These are phyloP conservation scores for Aureobasidium pullulans DNA, from an alignment of 2,329 filamentous ascomycete genomes.

Conservation along the genomic window DNA sequence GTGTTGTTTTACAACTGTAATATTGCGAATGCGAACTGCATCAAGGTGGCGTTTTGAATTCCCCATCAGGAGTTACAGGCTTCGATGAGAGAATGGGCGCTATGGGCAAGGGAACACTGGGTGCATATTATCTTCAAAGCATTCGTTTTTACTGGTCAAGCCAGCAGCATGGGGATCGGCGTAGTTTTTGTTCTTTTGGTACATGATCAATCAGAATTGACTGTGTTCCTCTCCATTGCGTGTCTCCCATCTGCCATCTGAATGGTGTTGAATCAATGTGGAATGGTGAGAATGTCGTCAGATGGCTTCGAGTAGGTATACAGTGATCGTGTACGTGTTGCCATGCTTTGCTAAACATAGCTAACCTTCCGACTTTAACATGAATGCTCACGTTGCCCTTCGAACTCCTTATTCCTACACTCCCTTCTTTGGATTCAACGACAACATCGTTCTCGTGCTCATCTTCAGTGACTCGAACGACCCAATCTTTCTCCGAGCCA, in stretches of 20 bases:
- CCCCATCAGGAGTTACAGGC: slow-evolving; percentile 14
- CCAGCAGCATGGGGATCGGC: not conserved
- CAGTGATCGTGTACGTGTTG: too few species aligned
- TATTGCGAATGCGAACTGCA: not conserved
- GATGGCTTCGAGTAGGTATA: too few species aligned
- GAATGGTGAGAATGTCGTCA: too few species aligned
- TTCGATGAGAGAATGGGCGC: slow-evolving; percentile 18
- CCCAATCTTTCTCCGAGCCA: slow-evolving; percentile 15
- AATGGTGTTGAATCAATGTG: too few species aligned
- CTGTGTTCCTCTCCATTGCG: not conserved
- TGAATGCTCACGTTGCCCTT: too few species aligned
- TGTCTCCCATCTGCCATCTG: not conserved
- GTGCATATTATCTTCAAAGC: not conserved
- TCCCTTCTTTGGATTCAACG: not conserved
- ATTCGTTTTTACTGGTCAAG: not conserved
- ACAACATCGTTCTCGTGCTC: not conserved
- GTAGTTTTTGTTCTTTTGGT: not conserved
- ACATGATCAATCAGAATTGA: not conserved
- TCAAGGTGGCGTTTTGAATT: too few species aligned
- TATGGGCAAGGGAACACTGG: not conserved
- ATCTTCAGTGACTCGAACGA: not conserved
- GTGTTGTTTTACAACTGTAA: slow-evolving; percentile 21
- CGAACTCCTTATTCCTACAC: too few species aligned
- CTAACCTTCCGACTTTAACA: too few species aligned
- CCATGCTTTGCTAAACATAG: too few species aligned